phyloP scores from a whole-genome alignment of 1,139 yeast species.

The Zygosaccharomyces sapae region DNA sequence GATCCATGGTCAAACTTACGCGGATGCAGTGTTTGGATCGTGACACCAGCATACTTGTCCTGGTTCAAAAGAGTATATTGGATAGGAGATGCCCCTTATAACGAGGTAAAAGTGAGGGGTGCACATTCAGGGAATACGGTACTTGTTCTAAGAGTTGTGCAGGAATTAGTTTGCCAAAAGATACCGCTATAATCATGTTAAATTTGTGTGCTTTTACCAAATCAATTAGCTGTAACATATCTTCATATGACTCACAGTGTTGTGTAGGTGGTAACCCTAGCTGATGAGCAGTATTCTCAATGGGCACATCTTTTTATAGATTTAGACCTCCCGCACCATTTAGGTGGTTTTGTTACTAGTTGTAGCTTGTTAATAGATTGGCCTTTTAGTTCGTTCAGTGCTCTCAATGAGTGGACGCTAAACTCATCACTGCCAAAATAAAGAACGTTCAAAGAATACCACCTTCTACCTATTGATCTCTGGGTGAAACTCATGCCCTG shows the following conservation, averaged over 20 bases:
- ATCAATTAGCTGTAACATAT: slow-evolving; percentile 43
- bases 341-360: slow-evolving; percentile 63
- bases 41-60: slow-evolving; percentile 69
- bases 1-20: slow-evolving; percentile 77
- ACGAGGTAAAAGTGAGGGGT: slow-evolving; percentile 82
- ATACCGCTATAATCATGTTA: slow-evolving; percentile 78
- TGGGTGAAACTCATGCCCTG: no score
- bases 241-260: slow-evolving; percentile 57
- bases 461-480: not conserved
- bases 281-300: slow-evolving; percentile 44
- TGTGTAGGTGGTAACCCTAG: slow-evolving; percentile 39
- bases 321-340: slow-evolving; percentile 65
- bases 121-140: slow-evolving; percentile 73
- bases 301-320: slow-evolving; percentile 51
- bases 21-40: slow-evolving; percentile 88
- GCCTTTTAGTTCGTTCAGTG: slow-evolving; percentile 43
- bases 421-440: slow-evolving; percentile 83
- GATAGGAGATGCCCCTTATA: slow-evolving; percentile 84
- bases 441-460: slow-evolving; percentile 42
- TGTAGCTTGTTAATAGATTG: slow-evolving; percentile 46
- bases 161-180: slow-evolving; percentile 82
- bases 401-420: slow-evolving; percentile 55
- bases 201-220: slow-evolving; percentile 34
- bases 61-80: slow-evolving; percentile 70
- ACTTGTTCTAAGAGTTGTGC: slow-evolving; percentile 46